Conservation (phyloP, 2,329 filamentous ascomycete genomes). For the Elsinoe australis region DNA sequence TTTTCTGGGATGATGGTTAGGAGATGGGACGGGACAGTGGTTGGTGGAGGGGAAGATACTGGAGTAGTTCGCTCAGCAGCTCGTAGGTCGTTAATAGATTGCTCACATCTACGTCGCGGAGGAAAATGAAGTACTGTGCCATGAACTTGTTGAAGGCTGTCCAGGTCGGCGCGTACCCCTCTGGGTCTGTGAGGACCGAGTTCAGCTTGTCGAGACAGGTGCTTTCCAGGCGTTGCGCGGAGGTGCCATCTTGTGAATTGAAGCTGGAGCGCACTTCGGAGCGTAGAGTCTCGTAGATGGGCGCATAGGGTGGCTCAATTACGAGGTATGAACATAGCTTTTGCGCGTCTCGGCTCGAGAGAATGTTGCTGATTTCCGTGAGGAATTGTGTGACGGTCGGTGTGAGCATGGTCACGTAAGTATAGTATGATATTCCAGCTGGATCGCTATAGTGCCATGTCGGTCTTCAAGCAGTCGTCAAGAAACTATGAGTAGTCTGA, state of each 20-base stretch:
- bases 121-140: constrained; percentile 70
- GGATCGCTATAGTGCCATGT: too few species aligned
- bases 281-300: constrained; percentile 61
- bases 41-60: constrained; percentile 48
- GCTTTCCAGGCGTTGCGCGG: constrained; percentile 52
- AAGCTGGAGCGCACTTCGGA: constrained; percentile 58
- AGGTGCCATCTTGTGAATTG: constrained; percentile 31
- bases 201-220: constrained; percentile 12
- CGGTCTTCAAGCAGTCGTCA: too few species aligned
- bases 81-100: constrained; percentile 70
- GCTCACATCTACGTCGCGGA: constrained; percentile 70
- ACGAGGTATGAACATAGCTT: constrained; percentile 62
- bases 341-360: constrained; percentile 56
- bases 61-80: constrained; percentile 63
- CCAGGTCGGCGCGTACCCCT: constrained; percentile 62
- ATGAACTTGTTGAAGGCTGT: constrained; percentile 70
- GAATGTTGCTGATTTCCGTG: constrained; percentile 52
- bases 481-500: too few species aligned
- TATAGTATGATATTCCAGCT: too few species aligned
- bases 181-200: constrained; percentile 23
- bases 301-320: constrained; percentile 63
- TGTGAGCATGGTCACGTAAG: constrained; percentile 37
- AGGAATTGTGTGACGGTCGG: constrained; percentile 63
- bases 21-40: not conserved
- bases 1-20: constrained; percentile 47